phyloP scores from a whole-genome alignment of 331 rosid genomes.

The Malus hybrid region DNA sequence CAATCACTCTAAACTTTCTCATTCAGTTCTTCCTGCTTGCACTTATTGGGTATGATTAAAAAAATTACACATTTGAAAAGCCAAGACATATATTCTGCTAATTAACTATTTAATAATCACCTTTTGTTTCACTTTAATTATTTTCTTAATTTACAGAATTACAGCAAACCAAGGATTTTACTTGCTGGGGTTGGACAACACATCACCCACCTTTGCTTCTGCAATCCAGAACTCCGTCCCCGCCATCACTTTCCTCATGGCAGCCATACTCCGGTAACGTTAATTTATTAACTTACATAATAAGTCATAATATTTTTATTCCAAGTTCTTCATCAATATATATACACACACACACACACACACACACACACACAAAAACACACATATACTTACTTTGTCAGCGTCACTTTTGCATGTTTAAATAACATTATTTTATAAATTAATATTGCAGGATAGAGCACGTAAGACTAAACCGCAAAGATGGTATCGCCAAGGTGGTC shows the following conservation, averaged over 20 bases:
- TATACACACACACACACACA: no score
- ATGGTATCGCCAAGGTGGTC: constrained; percentile 67
- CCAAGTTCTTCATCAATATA: no score
- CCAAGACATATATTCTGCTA: neutral
- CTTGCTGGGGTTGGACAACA: constrained; percentile 93
- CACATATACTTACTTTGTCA: no score
- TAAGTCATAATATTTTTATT: no score
- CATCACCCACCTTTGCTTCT: constrained; percentile 96
- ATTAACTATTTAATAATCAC: neutral
- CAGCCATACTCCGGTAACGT: constrained; percentile 64
- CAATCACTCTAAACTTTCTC: constrained; percentile 53
- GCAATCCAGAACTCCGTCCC: constrained; percentile 97
- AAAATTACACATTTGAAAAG: neutral
- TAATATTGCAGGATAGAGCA: constrained; percentile 58
- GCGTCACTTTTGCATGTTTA: neutral
- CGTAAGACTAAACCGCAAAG: constrained; percentile 66
- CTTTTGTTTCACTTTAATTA: neutral
- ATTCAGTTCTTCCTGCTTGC: constrained; percentile 85
- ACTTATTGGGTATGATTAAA: constrained; percentile 63
- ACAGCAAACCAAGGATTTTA: constrained; percentile 97
- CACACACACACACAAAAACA: no score
- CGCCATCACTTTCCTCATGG: constrained; percentile 96
- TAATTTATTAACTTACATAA: no score
- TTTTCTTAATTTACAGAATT: constrained; percentile 39
- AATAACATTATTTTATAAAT: neutral